Evolutionary conservation across 2,329 filamentous ascomycete species (phyloP), one percentile per base, ranked within the genome.

Genomic region (Apiospora aurea): DNA sequence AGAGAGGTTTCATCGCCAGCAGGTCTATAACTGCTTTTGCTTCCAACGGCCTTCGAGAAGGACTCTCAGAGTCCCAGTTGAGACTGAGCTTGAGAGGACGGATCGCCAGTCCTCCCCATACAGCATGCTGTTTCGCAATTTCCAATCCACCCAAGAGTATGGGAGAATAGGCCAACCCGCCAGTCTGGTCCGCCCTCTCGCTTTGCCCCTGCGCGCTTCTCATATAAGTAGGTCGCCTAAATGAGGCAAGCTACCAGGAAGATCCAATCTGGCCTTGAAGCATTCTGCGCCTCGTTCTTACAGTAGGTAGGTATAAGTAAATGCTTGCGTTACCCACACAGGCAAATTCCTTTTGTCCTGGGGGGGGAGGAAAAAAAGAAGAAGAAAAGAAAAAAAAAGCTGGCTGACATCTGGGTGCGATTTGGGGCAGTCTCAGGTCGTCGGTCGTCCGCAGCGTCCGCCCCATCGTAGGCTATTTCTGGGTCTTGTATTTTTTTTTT

Each of bases 181-280:
- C 57, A 64, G 57, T 64, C 57, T 64, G 57, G 57, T 41, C 29
- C 29, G 29, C 57, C 21, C 29, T 64, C 34, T 38, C 57, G 57
- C n/a, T 38, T 64, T 21, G 38, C n/a, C 57, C 57, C 57, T 64
- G 57, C 57, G 41, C 34, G 57, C 57, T 41, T n/a, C 34, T 11
- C 11, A 51, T 64, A 38, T 38, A 2, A 5, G 34, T 8, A 38
- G 34, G 34, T 38, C 34, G 6, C 5, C 34, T 8, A 5, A 38
- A 8, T 38, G 34, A 38, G 7, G 10, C 8, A 41, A 18, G 26
- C 13, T n/a, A 6, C 18, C 49, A 51, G 49, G 49, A 51, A 14
- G 49, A 51, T 24, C 14, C 49, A 51, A 26, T 51, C 11, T 64
- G 21, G 57, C 3, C n/a, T 14, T 64, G 4, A 29, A 13, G 5